Base-by-base conservation (phyloP, 306 rosid species). In the Sphenostylis stenocarpa region DNA sequence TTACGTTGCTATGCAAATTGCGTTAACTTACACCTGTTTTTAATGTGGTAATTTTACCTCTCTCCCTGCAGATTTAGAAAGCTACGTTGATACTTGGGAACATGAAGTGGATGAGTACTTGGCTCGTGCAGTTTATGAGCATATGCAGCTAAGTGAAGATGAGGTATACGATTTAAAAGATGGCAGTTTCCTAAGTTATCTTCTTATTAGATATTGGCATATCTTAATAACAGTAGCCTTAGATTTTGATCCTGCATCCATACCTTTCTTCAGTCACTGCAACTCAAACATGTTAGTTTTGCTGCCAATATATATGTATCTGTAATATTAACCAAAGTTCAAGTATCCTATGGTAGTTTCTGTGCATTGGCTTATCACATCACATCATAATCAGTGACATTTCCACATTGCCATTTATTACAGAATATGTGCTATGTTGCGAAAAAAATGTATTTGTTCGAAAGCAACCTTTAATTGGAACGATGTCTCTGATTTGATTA, bases 61-160 rank as follows among this genome's bases (percentile, higher is more conserved):
- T 82, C 14, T 58, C 11, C 36, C 61, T 76, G 78, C 86, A 85
- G 91, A 55, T 70, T 75, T 80, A 24, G 90, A 84, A 55, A 56
- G 67, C 29, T 36, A 56, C 41, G 26, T 77, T 73, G 90, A 85
- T 70, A 81, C 86, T 21, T 93, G 96, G 93, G 93, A 93, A 83
- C 96, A 88, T 61, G 89, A 91, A 73, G 96, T 91, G 75, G 95
- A 93, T 51, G 89, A 89, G 57, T 91, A 85, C 84, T 83, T 93
- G 84, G 89, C 97, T 66, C 72, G 15, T 75, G 92, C 97, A 11
- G 92, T 91, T 81, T 87, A 72, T 43, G 90, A 93, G 57, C 92
- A 91, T 43, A 91, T 91, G 98, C 86, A 86, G 78, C 86, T 93
- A 33, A 90, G 84, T 7, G 85, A 66, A 56, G 94, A 88, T 72